Evolutionary conservation across 169 alveolate genomes (phyloP), one percentile per base, ranked within the genome.

Genomic region (Theileria luwenshuni): DNA sequence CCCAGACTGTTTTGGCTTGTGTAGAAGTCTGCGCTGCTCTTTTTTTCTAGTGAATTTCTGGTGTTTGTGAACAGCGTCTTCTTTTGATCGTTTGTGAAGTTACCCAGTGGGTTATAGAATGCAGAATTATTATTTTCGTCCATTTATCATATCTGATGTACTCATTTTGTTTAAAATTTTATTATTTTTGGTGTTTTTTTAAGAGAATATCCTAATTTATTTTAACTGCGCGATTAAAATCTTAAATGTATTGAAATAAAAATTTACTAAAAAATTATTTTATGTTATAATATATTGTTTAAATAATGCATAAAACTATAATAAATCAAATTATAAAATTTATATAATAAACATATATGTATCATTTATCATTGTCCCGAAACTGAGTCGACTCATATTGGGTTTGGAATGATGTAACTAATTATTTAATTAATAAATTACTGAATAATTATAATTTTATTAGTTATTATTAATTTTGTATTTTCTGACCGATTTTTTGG

Each of bases 271-370:
- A n/a, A n/a, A n/a, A n/a, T n/a, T n/a, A n/a, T n/a, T n/a, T n/a
- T n/a, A n/a, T n/a, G n/a, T n/a, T n/a, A n/a, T n/a, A n/a, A n/a
- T n/a, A n/a, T n/a, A n/a, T n/a, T n/a, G n/a, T n/a, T n/a, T n/a
- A 56, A 56, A 6, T 56, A 27, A 25, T 56, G 65, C 65, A 56
- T 56, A 56, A 56, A n/a, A 27, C 30, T n/a, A 56, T 27, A 56
- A 27, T 56, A 27, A 56, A 56, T n/a, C 15, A 56, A 21, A 56
- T 27, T 56, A 21, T n/a, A 56, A 56, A 56, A 56, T 8, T 27
- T n/a, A 27, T n/a, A 43, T 56, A 15, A 21, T 48, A 21, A 28
- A 56, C 30, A n/a, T 1, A 27, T 25, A 56, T 56, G 15, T 0
- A 25, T 25, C 61, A 6, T 25, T 25, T 51, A 25, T 17, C 23